phyloP scores from a whole-genome alignment of 768 basidiomycete genomes.

The Strobilomyces dryophilus region DNA sequence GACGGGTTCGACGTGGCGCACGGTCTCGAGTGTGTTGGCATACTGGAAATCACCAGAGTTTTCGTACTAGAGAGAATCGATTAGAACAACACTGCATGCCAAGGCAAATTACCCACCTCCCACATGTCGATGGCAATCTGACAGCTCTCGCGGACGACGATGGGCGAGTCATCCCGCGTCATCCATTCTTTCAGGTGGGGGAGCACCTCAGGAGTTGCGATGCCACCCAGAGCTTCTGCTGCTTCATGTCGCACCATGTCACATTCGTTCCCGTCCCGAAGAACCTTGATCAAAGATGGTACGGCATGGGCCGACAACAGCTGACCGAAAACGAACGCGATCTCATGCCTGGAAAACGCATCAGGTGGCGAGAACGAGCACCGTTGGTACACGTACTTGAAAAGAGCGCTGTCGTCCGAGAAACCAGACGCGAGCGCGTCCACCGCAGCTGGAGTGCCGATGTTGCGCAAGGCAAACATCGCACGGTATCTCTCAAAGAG shows the following conservation, averaged over 20 bases:
- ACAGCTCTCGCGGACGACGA: constrained; percentile 93
- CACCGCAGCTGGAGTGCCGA: constrained; percentile 81
- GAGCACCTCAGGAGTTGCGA: constrained; percentile 88
- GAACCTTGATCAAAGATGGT: constrained; percentile 73
- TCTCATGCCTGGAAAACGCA: constrained; percentile 73
- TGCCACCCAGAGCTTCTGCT: constrained; percentile 97
- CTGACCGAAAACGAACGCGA: constrained; percentile 98
- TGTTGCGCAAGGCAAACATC: constrained; percentile 96
- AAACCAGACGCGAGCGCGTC: constrained; percentile 92
- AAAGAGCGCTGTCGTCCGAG: constrained; percentile 81
- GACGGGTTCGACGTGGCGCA: constrained; percentile 5
- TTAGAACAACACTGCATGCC: neutral
- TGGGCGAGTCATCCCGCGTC: constrained; percentile 69
- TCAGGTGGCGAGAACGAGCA: neutral
- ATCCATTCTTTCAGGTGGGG: constrained; percentile 86
- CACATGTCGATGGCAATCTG: constrained; percentile 97
- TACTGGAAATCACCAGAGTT: constrained; percentile 81
- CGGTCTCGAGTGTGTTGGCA: constrained; percentile 46
- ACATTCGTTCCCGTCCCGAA: constrained; percentile 69
- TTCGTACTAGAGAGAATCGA: constrained; percentile 51
- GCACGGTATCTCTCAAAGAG: constrained; percentile 95
- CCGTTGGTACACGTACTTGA: constrained; percentile 63
- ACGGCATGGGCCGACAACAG: constrained; percentile 86
- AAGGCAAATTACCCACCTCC: constrained; percentile 54
- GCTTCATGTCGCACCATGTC: constrained; percentile 99